Base-by-base conservation (phyloP, 2,329 filamentous ascomycete species). In the Penicillium sp. region DNA sequence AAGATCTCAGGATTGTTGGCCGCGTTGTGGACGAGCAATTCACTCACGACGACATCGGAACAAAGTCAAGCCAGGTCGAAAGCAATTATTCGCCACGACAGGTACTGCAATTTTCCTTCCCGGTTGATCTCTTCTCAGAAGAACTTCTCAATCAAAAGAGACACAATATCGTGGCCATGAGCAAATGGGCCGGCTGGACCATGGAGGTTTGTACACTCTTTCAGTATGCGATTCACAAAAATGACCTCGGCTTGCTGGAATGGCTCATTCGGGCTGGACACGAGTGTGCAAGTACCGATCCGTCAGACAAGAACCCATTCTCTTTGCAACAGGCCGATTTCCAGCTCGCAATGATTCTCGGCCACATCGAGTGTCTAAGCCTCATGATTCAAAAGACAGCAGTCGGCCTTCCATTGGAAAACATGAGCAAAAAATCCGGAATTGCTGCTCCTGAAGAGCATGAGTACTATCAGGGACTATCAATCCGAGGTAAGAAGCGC, bases 11-110 rank as follows among this genome's bases (percentile, higher is more conserved):
- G 25, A 60, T 75, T 9, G 52, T 62, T 5, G 57, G 68, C 69
- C 77, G 84, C 50, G 72, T 83, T 36, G 70, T 88, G 27, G 79
- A 85, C 55, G 79, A 84, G 9, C 74, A 78, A 33, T 88, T 86
- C 63, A 93, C 88, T 0, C 78, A 91, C 45, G 85, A 93, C 12
- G 82, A 88, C 56, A 76, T 93, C 48, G 85, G 85, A 0, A 79
- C 87, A 54, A 74, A 86, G 4, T 80, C 80, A 0, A 83, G 79
- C 60, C 76, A 84, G 47, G 84, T 89, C 49, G 83, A 86, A 61
- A 86, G 85, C 48, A 68, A 73, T 12, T 68, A 77, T 7, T 75
- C 74, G 33, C 83, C 88, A 2, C 61, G 78, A 1, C 53, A 65
- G 0, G 64, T 86, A 47, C 64, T 90, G 4, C 55, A 61, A 4